Evolutionary conservation across 225 moss, liverwort and hornwort genomes (phyloP), one percentile per base, ranked within the genome.

Genomic region (Bryoerythrophyllum caledonicum): DNA sequence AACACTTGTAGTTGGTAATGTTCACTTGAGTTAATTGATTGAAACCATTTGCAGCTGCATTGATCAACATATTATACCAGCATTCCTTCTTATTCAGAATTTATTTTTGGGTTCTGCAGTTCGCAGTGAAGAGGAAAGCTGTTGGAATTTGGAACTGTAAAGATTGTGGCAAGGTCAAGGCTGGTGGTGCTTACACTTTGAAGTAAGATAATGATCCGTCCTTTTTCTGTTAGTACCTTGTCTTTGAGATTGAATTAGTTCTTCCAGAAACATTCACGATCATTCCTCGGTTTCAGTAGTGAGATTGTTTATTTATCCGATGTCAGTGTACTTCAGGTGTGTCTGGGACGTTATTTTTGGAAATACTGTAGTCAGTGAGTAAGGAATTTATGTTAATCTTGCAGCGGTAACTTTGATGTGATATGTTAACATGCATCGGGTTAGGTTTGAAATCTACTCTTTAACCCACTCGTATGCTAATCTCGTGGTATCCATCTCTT

Each of bases 121-220:
- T 88, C 57, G 88, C 88, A 64, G 86, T 86, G 76, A 86, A 86
- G 70, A 86, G 88, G 71, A 86, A 85, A 76, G 88, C 88, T 76
- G 88, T 86, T 24, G 88, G 88, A 57, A 88, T 88, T 13, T 86
- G 86, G 88, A 79, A 86, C 76, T 88, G 88, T 81, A 88, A 81
- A 51, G 88, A 88, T 61, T 88, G 88, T 63, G 79, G 88, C 57
- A 88, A 88, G 76, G 86, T 86, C 27, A 88, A 88, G 79, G 86
- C 86, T 23, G 83, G 86, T 40, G 86, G 88, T 72, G 88, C 86
- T 38, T 86, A 88, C 86, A 83, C 88, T 64, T 52, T 89, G 73
- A 86, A 89, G 88, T 89, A 74, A 81, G 86, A 76, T 32, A 12
- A 3, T 13, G 8, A 52, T 32, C 28, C 37, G 6, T 57, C 17